These are phyloP conservation scores for Verbena officinalis DNA, from an alignment of 257 asterid species.

Conservation along the genomic window DNA sequence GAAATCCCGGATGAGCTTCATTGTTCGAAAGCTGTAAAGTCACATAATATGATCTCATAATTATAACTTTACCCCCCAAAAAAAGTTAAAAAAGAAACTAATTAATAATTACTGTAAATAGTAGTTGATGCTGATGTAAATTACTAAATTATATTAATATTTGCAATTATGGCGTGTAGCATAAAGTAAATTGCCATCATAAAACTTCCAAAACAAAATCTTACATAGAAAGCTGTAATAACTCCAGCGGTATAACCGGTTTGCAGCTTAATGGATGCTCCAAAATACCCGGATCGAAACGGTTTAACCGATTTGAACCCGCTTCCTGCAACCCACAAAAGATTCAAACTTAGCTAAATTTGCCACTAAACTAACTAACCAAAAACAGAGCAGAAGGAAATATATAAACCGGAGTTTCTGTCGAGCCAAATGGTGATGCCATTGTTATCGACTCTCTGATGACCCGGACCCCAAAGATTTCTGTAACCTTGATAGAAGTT, in stretches of 20 bases:
- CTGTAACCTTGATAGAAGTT: slow-evolving; percentile 63
- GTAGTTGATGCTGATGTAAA: not conserved
- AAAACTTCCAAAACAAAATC: slow-evolving; percentile 15
- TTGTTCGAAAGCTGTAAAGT: slow-evolving; percentile 69
- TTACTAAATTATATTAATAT: not conserved
- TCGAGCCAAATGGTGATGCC: slow-evolving; percentile 92
- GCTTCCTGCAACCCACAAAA: slow-evolving; percentile 53
- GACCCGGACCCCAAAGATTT: slow-evolving; percentile 80
- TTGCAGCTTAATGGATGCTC: slow-evolving; percentile 88
- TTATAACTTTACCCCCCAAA: too few relatives aligned
- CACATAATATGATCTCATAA: not conserved
- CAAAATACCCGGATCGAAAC: slow-evolving; percentile 90
- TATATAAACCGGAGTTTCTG: slow-evolving; percentile 52
- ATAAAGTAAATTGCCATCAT: not conserved
- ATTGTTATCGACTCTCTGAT: slow-evolving; percentile 58
- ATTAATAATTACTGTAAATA: not conserved
- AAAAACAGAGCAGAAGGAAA: not conserved
- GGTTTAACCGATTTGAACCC: slow-evolving; percentile 97
- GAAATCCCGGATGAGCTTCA: slow-evolving; percentile 90
- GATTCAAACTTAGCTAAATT: not conserved
- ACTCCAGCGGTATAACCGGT: slow-evolving; percentile 97
- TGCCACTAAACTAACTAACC: not conserved
- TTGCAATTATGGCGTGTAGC: not conserved
- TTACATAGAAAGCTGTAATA: slow-evolving; percentile 91
- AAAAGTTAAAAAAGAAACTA: not conserved